Evolutionary conservation across 2,329 filamentous ascomycete species (phyloP), one percentile per base, ranked within the genome.

Genomic region (Colletotrichum paranaense): DNA sequence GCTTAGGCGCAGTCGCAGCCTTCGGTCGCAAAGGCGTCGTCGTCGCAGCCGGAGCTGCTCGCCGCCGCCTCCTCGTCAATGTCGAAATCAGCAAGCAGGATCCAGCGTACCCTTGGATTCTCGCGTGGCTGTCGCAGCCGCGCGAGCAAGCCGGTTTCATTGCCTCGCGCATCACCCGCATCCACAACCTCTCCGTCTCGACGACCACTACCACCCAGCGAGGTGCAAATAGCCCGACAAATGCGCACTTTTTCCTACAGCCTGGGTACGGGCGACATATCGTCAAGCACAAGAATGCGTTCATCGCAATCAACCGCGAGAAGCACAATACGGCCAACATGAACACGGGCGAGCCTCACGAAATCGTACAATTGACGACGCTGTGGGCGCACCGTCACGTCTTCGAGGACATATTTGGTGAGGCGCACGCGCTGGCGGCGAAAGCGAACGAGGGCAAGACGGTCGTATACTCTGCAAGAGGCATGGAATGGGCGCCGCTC

Each of bases 71-170:
- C 84, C 91, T 99, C 35, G 94, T 98, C 78, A 95, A 98, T 79
- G 92, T 99, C 78, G 97, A 99, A 83, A 98, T 99, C 82, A 96
- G 94, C 82, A 94, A 95, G 80, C 94, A 96, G 78, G 97, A 99
- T 84, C 92, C 95, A 57, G 95, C 96, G 1, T 99, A 98, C 81
- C 92, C 92, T 53, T 98, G 95, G 96, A 91, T 99, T 55, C 88
- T 99, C 11, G 92, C 95, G 76, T 99, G 97, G 95, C 93, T 99
- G 81, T 95, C 95, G 7, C 89, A 94, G 68, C 94, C 95, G 76
- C 94, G 95, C 64, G 88, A 91, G 67, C 83, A 86, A 79, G 86
- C 79, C 77, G 94, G 87, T 74, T 93, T 88, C 79, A 84, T 92
- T 46, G 87, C 88, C 24, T 88, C 85, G 35, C 88, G 86, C 53